Percentiles rank a stretch among this genome's conserved stretches.
phyloP scores from a whole-genome alignment of 2,329 filamentous ascomycete species.

The Penicillium frequentans region DNA sequence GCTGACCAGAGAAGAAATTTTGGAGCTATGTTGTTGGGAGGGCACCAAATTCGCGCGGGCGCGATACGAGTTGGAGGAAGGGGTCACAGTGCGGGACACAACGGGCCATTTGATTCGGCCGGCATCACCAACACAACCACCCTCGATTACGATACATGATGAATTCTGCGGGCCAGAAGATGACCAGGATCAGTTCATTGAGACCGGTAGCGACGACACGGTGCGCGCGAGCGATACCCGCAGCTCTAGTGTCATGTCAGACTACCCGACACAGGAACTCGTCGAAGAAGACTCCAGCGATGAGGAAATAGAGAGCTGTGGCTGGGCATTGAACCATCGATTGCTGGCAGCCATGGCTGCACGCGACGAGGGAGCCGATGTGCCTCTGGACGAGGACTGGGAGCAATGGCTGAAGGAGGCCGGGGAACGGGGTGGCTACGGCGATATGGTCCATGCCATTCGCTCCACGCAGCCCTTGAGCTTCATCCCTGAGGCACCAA shows the following conservation, averaged over 20 bases:
- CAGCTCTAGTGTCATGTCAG: conserved; percentile 21
- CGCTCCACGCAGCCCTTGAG: conserved; percentile 36
- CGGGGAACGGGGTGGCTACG: conserved; percentile 50
- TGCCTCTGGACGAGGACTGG: conserved; percentile 50
- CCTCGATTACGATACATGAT: conserved; percentile 34
- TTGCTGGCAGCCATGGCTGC: conserved; percentile 55
- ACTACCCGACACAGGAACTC: conserved; percentile 29
- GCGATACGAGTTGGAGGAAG: conserved; percentile 54
- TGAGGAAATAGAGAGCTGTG: conserved; percentile 52
- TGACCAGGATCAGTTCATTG: conserved; percentile 22
- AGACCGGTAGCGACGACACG: conserved; percentile 25
- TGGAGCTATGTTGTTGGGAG: conserved; percentile 62
- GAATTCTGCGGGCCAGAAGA: conserved; percentile 23
- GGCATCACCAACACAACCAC: conserved; percentile 46
- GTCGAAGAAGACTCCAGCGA: conserved; percentile 45
- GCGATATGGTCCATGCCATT: conserved; percentile 43
- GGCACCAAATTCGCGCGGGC: conserved; percentile 50
- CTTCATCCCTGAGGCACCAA: conserved; percentile 26
- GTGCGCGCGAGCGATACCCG: conserved; percentile 22
- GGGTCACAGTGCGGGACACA: conserved; percentile 60
- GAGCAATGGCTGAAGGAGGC: conserved; percentile 61
- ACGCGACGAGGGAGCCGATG: conserved; percentile 49
- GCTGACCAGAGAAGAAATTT: conserved; percentile 61
- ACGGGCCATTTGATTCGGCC: conserved; percentile 58
- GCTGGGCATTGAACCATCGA: conserved; percentile 53